Conservation (phyloP, 179 eudicot species). For the Spergularia azorica region DNA sequence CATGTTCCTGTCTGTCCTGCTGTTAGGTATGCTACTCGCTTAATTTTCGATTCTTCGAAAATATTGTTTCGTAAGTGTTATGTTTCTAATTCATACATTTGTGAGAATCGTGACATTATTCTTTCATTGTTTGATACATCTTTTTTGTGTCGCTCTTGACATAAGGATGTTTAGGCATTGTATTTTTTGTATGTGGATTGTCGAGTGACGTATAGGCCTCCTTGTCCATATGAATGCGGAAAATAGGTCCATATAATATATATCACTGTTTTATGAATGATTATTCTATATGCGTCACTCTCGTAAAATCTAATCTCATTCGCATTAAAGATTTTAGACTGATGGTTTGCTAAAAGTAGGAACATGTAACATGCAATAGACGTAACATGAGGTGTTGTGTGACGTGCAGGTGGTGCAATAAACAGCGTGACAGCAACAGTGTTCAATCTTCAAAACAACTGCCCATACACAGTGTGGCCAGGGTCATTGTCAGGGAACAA, state of each 20-base stretch:
- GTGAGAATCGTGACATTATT: background rate
- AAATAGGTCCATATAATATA: too few species aligned
- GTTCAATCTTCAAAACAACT: slow-evolving; percentile 59
- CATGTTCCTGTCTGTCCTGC: background rate
- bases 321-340: too few species aligned
- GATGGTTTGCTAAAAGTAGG: too few species aligned
- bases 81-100: background rate
- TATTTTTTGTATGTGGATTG: too few species aligned
- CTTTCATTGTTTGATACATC: background rate
- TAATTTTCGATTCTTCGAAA: background rate
- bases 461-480: slow-evolving; percentile 74
- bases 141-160: too few species aligned
- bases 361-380: too few species aligned
- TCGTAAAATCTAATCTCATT: too few species aligned
- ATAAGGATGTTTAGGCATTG: too few species aligned
- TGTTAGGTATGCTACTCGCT: background rate
- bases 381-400: background rate
- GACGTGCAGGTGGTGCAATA: slow-evolving; percentile 11
- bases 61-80: background rate
- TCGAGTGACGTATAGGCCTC: too few species aligned
- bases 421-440: slow-evolving; percentile 38
- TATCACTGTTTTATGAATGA: too few species aligned
- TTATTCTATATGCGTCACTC: too few species aligned
- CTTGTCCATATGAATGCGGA: too few species aligned
- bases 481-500: slow-evolving; percentile 60